Percentiles rank a stretch among this genome's conserved stretches.
These are phyloP conservation scores for Knufia fluminis DNA, from an alignment of 2,329 filamentous ascomycete species.

Conservation along the genomic window DNA sequence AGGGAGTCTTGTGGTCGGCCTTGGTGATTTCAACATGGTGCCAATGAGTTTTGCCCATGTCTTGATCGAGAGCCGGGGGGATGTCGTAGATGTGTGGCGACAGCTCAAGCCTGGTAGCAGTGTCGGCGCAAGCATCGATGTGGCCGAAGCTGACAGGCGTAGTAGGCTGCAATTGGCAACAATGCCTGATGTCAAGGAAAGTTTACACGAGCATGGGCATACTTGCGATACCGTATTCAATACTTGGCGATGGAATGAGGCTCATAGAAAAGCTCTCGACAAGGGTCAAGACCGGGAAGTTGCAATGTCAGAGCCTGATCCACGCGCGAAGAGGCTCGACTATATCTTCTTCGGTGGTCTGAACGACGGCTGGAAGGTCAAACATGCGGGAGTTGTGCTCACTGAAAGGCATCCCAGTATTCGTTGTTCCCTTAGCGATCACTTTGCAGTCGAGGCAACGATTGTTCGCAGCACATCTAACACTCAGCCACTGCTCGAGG, in stretches of 20 bases:
- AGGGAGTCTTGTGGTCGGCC: conserved; percentile 71
- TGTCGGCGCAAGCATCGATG: conserved; percentile 61
- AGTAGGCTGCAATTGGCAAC: conserved; percentile 34
- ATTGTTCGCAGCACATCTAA: conserved; percentile 42
- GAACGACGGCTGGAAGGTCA: conserved; percentile 54
- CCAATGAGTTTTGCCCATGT: conserved; percentile 75
- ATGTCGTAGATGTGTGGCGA: conserved; percentile 76
- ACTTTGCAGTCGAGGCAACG: conserved; percentile 83
- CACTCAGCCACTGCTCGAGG: conserved; percentile 3
- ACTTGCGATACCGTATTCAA: conserved; percentile 82
- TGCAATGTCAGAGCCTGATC: conserved; percentile 58
- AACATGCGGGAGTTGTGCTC: conserved; percentile 66
- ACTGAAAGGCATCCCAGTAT: conserved; percentile 70
- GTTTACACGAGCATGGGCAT: conserved; percentile 69
- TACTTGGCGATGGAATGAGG: conserved; percentile 83
- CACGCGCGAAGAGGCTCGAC: conserved; percentile 75
- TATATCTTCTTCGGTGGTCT: conserved; percentile 67
- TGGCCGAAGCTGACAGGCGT: conserved; percentile 56
- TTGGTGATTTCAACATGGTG: conserved; percentile 97
- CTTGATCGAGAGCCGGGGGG: conserved; percentile 68
- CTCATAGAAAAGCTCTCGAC: conserved; percentile 57
- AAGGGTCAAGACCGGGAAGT: conserved; percentile 57
- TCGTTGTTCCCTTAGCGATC: conserved; percentile 81
- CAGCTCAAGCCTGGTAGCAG: conserved; percentile 75
- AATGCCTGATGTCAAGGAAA: conserved; percentile 66